phyloP scores from a whole-genome alignment of 106 monocot species.

The Vanilla planifolia region DNA sequence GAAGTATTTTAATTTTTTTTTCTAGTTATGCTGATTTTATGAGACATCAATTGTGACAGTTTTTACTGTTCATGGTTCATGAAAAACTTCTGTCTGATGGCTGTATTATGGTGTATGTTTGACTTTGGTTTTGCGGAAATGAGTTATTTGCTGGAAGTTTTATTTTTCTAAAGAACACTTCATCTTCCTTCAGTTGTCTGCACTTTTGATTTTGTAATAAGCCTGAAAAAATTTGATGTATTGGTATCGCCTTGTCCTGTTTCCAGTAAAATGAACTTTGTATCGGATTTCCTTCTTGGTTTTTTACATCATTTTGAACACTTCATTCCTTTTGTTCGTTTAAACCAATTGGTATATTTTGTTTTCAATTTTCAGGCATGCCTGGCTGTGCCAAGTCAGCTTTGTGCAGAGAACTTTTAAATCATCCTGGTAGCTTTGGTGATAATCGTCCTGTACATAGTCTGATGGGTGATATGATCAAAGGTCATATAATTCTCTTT shows the following conservation, averaged over 20 bases:
- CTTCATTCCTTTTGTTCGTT: not conserved
- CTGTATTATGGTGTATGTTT: too few relatives aligned
- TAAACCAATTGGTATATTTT: not conserved
- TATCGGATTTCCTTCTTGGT: not conserved
- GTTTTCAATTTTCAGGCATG: conserved; percentile 50
- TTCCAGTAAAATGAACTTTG: too few relatives aligned
- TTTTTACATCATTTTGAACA: not conserved
- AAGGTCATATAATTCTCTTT: conserved; percentile 48
- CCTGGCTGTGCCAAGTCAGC: conserved; percentile 99
- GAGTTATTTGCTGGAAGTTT: not conserved
- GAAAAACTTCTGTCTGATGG: not conserved
- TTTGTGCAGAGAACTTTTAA: conserved; percentile 84
- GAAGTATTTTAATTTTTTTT: not conserved
- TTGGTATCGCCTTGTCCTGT: too few relatives aligned
- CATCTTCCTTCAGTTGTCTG: not conserved
- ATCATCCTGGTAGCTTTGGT: conserved; percentile 53
- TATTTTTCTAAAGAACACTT: not conserved
- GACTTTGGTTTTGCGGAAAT: not conserved
- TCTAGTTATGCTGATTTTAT: not conserved
- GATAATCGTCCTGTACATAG: conserved; percentile 86
- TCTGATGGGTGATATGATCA: conserved; percentile 96
- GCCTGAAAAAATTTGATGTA: too few relatives aligned
- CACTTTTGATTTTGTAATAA: too few relatives aligned
- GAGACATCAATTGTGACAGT: not conserved
- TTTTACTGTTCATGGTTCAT: not conserved